phyloP scores from a whole-genome alignment of 176 grass and related monocot species.

The Aegilops sharonensis region DNA sequence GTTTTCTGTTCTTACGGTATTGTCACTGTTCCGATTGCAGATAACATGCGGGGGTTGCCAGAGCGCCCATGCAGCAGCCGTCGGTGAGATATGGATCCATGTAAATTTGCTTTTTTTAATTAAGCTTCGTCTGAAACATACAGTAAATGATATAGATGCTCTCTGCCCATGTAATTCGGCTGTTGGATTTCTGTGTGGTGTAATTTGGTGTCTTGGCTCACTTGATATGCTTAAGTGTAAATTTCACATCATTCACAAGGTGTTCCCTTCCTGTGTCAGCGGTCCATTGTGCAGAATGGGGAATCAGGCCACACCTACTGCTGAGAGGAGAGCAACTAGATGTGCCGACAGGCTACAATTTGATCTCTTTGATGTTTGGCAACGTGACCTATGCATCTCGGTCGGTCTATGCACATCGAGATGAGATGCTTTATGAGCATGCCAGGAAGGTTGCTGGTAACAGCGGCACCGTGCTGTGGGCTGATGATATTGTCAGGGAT shows the following conservation, averaged over 20 bases:
- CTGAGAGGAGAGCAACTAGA: conserved; percentile 77
- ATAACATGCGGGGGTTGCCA: conserved; percentile 89
- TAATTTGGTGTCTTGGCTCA: not conserved
- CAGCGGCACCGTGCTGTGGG: conserved; percentile 45
- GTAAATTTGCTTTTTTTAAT: not conserved
- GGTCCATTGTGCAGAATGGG: conserved; percentile 72
- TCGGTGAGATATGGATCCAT: conserved; percentile 48
- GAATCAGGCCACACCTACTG: conserved; percentile 71
- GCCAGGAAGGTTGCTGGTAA: conserved; percentile 55
- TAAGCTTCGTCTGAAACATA: not conserved
- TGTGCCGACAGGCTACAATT: conserved; percentile 84
- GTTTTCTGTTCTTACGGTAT: not conserved
- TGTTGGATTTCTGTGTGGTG: not conserved
- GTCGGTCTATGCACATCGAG: conserved; percentile 62
- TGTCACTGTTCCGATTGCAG: conserved; percentile 20
- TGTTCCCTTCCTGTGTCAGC: conserved; percentile 34
- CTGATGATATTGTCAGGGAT: conserved; percentile 46
- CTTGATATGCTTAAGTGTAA: not conserved
- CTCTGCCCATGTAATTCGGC: not conserved
- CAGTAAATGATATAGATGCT: not conserved
- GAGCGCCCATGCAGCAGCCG: conserved; percentile 83
- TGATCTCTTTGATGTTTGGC: conserved; percentile 78
- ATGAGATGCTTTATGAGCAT: conserved; percentile 78
- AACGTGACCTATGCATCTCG: conserved; percentile 55
- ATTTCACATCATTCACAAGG: not conserved